These are phyloP conservation scores for Brasenia schreberi DNA, from an alignment of 164 flowering plant genomes.

Conservation along the genomic window DNA sequence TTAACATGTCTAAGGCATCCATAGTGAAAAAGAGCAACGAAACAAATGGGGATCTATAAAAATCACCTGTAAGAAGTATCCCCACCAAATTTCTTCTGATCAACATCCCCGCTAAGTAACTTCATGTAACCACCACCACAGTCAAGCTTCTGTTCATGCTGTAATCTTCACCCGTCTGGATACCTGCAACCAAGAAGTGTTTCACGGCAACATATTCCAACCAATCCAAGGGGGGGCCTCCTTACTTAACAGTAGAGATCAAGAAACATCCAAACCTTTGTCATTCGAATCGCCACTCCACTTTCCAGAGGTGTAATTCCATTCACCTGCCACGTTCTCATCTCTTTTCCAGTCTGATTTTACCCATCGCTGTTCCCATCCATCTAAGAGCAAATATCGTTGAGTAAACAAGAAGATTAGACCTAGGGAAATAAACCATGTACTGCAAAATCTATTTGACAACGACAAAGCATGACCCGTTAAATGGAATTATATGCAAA, in stretches of 20 bases:
- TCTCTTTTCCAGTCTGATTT: slow-evolving; percentile 2
- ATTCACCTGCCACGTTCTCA: slow-evolving; percentile 3
- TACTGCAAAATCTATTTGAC: too few species aligned
- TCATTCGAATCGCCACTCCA: slow-evolving; percentile 2
- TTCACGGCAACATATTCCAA: background rate
- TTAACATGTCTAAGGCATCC: too few species aligned
- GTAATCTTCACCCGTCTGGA: slow-evolving; percentile 1
- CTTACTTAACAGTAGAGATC: background rate
- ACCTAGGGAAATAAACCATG: too few species aligned
- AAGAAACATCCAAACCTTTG: background rate
- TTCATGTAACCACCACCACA: slow-evolving; percentile 3
- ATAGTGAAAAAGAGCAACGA: too few species aligned
- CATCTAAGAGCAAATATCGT: background rate
- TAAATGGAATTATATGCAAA: too few species aligned
- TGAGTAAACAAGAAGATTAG: too few species aligned
- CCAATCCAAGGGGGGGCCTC: background rate
- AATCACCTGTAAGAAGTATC: background rate
- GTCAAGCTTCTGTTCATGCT: slow-evolving; percentile 4
- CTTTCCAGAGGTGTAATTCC: slow-evolving; percentile 2
- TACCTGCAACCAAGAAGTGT: background rate
- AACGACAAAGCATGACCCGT: too few species aligned
- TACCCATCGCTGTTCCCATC: slow-evolving; percentile 2
- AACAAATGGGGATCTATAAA: too few species aligned
- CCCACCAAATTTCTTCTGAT: slow-evolving; percentile 4
- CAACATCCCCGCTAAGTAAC: slow-evolving; percentile 1